Base-by-base conservation (phyloP, 2,329 filamentous ascomycete genomes). In the Leptographium wingfieldii region DNA sequence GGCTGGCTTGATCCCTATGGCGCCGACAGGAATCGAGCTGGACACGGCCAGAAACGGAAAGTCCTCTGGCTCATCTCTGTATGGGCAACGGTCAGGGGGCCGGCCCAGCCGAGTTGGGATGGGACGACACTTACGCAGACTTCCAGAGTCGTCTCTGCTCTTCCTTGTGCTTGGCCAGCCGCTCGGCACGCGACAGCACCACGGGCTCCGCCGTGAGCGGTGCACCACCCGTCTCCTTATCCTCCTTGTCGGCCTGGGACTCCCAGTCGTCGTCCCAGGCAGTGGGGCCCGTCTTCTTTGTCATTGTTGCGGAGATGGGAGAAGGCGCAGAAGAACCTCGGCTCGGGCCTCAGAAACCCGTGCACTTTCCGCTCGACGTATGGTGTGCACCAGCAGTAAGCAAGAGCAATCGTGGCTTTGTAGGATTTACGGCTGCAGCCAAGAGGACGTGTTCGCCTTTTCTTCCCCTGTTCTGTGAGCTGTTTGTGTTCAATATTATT, bases 251-350 rank as follows among this genome's bases (percentile, higher is more conserved):
- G 60, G 88, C 90, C 69, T 87, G 81, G 6, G 77, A 74, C 70
- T 92, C 89, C 91, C 92, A 97, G 68, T 96, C 89, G 67, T 95
- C 80, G 40, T 92, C 90, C 92, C 92, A 96, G 25, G 90, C 92
- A 71, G 91, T 83, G 46, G 88, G 85, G 61, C 86, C 72, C 14
- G 40, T 5, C 55, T 66, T 77, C 73, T 75, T 76, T 66, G 69
- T 67, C 77, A 77, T 78, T 78, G 29, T 56, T 10, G 12, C 7
- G 29, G 14, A 14, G 22, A 40, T 16, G 38, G 3, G 14, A 40
- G 38, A 16, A 3, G 38, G 38, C 38, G 16, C 12, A 16, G 3
- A 3, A 40, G 33, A 40, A 4, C 16, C 38, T 40, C 38, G 38
- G 43, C 19, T 48, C 43, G 3, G 5, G 3, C 3, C 10, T 12